Evolutionary conservation across 78 protist species (phyloP), one percentile per base, ranked within the genome.

Genomic region (Dictyostelium brefeldianum): DNA sequence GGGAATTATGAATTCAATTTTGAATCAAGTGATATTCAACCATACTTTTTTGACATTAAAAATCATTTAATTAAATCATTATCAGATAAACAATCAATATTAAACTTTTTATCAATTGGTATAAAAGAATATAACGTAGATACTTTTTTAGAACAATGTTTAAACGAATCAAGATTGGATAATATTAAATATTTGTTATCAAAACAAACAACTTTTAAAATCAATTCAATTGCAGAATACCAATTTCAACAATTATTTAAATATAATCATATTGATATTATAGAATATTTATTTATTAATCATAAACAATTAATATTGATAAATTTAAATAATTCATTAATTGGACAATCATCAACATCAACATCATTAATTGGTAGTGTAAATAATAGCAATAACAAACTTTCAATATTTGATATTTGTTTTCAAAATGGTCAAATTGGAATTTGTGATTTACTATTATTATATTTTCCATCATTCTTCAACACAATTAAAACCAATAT

Each of bases 141-240:
- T 25, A 62, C 12, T 62, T 62, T 25, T 11, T 25, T 62, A 11
- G 70, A 62, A 25, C 70, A 62, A 62, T 62, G 43, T 25, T 25
- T 62, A 14, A 62, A 62, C 22, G 70, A 62, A 62, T 62, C 70
- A 62, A 62, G 70, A 62, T 25, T 62, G 14, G 70, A 62, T 62
- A 4, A 25, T 25, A 62, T 62, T 11, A 62, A 62, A 62, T 62
- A 62, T 62, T 36, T 62, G 4, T 25, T 62, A 62, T 11, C 43
- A 25, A 62, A 29, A 4, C 12, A 14, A 11, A 31, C 27, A 10
- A 25, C 27, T 8, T 29, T 29, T 62, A 29, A 62, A 62, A 62
- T 62, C 36, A 25, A n/a, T 25, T 62, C 70, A 62, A 62, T 62
- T 11, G 27, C 15, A 11, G 70, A 62, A 62, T 62, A 62, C 22